Evolutionary conservation across 371 early-diverging fungal genomes (phyloP), one percentile per base, ranked within the genome.

Genomic region (Haplosporangium sp.): DNA sequence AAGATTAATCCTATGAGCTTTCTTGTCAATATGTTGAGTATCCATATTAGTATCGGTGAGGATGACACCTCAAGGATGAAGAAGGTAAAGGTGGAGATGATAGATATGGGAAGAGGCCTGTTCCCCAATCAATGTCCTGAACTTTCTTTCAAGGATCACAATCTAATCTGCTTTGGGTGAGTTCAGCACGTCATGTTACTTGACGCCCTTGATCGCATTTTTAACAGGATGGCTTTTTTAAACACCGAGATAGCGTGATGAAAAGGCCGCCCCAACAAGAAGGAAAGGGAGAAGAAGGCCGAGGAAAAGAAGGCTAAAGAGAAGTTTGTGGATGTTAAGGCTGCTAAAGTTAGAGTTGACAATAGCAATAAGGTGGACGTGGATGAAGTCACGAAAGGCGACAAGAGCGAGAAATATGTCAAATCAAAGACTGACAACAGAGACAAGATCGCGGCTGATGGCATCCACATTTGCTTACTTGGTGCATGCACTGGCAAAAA

Each of bases 131-230:
- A 57, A 9, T 76, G 76, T 10, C 3, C 47, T 0, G n/a, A 53
- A 4, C 67, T 76, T 20, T 0, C 0, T 0, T 67, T 69, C 48
- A 20, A n/a, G 57, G 64, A 76, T 39, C 76, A 76, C 27, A 27
- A 27, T 27, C 27, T 1, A 27, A 27, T 27, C 1, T 27, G 27
- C 27, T 27, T 27, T 27, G 27, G 27, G 27, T 27, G 27, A 27
- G 27, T 27, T 27, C 1, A 27, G 27, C 27, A 27, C 27, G 27
- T 27, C 27, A 27, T 27, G 27, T 27, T 27, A 27, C 27, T 27
- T 27, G 27, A 27, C 27, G 27, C 27, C 27, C 27, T 27, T 27
- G 27, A 27, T 27, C 27, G 27, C 27, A 27, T 27, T 27, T 27
- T 27, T 27, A 27, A 27, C 27, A 27, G 27, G 27, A 27, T 27